Evolutionary conservation across 2,329 filamentous ascomycete genomes (phyloP).

Genomic region (Microsporum ferrugineum): DNA sequence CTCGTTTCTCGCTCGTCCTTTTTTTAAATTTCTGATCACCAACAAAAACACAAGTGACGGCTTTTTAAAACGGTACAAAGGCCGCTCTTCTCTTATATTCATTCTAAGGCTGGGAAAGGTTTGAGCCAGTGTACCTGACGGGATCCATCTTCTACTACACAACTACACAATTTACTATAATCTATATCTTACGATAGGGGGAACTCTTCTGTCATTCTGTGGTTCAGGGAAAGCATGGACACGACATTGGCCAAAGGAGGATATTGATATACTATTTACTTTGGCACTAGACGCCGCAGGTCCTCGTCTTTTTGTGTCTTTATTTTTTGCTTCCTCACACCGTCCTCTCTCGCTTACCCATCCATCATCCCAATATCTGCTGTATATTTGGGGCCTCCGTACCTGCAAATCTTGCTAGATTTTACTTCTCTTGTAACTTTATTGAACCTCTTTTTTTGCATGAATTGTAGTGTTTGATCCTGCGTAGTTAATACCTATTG

Average conservation of each 20-base stretch:
- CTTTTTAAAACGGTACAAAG: neutral
- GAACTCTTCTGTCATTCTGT: neutral
- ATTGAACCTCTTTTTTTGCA: neutral
- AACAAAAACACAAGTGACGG: neutral
- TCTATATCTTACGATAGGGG: neutral
- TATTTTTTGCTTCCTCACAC: neutral
- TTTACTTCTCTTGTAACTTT: constrained; percentile 6
- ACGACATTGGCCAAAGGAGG: neutral
- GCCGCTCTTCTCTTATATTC: neutral
- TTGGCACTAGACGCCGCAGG: neutral
- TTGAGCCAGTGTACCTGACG: neutral
- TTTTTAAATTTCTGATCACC: neutral
- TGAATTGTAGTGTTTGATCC: neutral
- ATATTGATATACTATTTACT: neutral
- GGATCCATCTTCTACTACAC: neutral
- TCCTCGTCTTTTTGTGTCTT: neutral
- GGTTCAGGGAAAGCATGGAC: neutral
- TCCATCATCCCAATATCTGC: neutral
- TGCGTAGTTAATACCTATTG: too few relatives aligned
- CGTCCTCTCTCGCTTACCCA: neutral
- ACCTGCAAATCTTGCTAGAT: neutral
- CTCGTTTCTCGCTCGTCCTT: neutral
- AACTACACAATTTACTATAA: neutral
- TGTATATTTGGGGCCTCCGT: constrained; percentile 1
- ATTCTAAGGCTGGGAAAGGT: neutral